phyloP scores from a whole-genome alignment of 225 moss, liverwort and hornwort species.

The Antitrichia curtipendula region DNA sequence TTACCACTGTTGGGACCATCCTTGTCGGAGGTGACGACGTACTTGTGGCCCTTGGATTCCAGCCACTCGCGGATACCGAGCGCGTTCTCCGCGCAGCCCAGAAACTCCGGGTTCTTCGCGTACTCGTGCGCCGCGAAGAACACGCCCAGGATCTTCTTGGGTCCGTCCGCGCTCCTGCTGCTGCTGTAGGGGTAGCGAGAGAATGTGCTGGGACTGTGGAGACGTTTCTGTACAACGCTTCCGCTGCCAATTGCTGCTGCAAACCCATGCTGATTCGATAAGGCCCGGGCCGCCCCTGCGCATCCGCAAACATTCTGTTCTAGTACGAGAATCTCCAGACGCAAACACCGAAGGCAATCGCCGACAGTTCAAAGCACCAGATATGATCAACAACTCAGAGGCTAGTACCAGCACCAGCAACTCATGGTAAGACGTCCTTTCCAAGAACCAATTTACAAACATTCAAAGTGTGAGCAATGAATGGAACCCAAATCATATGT shows the following conservation, averaged over 20 bases:
- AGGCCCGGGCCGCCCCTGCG: constrained; percentile 22
- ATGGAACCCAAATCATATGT: not conserved
- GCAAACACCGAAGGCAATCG: not conserved
- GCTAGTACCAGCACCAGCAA: not conserved
- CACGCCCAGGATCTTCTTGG: constrained; percentile 46
- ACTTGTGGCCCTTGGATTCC: constrained; percentile 49
- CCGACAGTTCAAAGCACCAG: not conserved
- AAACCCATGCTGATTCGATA: constrained; percentile 13
- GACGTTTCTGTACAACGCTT: not conserved
- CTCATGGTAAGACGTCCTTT: not conserved
- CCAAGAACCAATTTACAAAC: not conserved
- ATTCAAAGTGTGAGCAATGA: not conserved
- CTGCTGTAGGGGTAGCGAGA: constrained; percentile 27
- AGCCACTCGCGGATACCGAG: constrained; percentile 50
- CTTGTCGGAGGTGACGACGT: constrained; percentile 56
- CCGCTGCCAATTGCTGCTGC: not conserved
- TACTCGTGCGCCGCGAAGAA: constrained; percentile 48
- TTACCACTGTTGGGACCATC: constrained; percentile 28
- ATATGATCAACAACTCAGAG: too few relatives aligned
- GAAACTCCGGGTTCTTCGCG: constrained; percentile 38
- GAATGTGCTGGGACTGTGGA: not conserved
- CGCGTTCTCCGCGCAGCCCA: constrained; percentile 42
- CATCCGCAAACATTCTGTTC: not conserved
- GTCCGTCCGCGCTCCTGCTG: constrained; percentile 1
- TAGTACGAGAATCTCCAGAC: not conserved